A percentile compares a stretch with the other conserved stretches of the same genome.
phyloP scores from a whole-genome alignment of 768 basidiomycete genomes.

The Kwoniella dejecticola region DNA sequence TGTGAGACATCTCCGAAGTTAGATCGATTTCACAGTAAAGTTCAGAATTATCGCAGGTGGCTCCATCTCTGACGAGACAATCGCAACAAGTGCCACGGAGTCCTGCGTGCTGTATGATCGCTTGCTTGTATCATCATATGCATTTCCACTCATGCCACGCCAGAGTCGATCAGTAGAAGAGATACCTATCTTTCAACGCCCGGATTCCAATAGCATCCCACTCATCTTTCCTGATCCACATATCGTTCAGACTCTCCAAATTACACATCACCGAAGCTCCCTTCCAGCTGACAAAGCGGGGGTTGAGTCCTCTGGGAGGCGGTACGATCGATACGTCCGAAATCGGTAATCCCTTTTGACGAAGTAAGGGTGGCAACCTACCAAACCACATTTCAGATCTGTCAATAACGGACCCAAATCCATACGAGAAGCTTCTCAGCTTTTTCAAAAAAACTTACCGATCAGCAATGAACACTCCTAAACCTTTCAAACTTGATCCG shows the following conservation, averaged over 20 bases:
- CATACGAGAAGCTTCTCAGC: background rate
- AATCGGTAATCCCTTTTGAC: constrained; percentile 38
- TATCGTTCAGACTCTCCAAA: constrained; percentile 83
- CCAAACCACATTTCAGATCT: too few relatives aligned
- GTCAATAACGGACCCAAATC: too few relatives aligned
- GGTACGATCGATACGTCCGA: constrained; percentile 75
- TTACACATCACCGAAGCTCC: constrained; percentile 87
- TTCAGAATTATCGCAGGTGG: too few relatives aligned
- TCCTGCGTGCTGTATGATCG: too few relatives aligned
- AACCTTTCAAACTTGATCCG: constrained; percentile 39
- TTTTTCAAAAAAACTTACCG: constrained; percentile 30
- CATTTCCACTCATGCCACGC: too few relatives aligned
- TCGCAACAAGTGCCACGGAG: too few relatives aligned
- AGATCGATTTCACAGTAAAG: too few relatives aligned
- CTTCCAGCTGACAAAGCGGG: constrained; percentile 88
- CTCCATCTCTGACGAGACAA: too few relatives aligned
- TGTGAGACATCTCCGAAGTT: too few relatives aligned
- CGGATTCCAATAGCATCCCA: constrained; percentile 62
- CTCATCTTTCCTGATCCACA: constrained; percentile 84
- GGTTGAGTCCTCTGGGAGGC: constrained; percentile 92
- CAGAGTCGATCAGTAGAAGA: too few relatives aligned
- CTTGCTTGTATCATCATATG: too few relatives aligned
- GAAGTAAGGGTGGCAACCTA: constrained; percentile 43
- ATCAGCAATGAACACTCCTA: constrained; percentile 40
- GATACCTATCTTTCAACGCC: constrained; percentile 55